Evolutionary conservation across 106 monocot genomes (phyloP).

Genomic region (Allium sativum): DNA sequence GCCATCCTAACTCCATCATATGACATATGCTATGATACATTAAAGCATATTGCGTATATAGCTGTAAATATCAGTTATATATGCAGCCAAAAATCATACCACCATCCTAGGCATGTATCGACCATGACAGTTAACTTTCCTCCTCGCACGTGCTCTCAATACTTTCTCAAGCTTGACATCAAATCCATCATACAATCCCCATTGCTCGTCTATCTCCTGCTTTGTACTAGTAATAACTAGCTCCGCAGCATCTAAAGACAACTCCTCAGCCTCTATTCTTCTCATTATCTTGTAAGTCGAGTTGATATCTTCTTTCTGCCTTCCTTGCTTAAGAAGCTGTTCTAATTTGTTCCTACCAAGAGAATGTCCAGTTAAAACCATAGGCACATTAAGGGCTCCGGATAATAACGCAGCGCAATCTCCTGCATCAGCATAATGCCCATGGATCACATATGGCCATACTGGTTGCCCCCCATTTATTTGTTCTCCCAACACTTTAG

Average conservation of each 20-base stretch:
- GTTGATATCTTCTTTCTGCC: constrained; percentile 79
- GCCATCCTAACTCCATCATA: no score
- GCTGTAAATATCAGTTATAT: background rate
- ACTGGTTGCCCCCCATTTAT: constrained; percentile 57
- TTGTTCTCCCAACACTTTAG: constrained; percentile 66
- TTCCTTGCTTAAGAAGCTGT: constrained; percentile 74
- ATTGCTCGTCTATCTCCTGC: constrained; percentile 93
- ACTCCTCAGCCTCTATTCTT: constrained; percentile 80
- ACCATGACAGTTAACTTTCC: constrained; percentile 66
- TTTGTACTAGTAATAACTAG: constrained; percentile 85
- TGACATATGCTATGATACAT: no score
- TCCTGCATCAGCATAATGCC: constrained; percentile 88
- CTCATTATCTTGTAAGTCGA: constrained; percentile 85
- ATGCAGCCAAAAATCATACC: constrained; percentile 21
- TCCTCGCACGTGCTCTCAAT: constrained; percentile 45
- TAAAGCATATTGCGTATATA: background rate
- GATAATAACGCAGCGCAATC: constrained; percentile 74
- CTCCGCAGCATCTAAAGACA: constrained; percentile 76
- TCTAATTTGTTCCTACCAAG: constrained; percentile 85
- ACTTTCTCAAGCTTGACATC: constrained; percentile 88
- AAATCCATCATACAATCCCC: constrained; percentile 95
- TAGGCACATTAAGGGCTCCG: constrained; percentile 77
- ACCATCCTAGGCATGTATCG: constrained; percentile 85
- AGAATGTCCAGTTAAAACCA: constrained; percentile 91
- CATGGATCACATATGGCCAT: constrained; percentile 86